Evolutionary conservation across 176 grass and related monocot species (phyloP).

Genomic region (Zea luxurians): DNA sequence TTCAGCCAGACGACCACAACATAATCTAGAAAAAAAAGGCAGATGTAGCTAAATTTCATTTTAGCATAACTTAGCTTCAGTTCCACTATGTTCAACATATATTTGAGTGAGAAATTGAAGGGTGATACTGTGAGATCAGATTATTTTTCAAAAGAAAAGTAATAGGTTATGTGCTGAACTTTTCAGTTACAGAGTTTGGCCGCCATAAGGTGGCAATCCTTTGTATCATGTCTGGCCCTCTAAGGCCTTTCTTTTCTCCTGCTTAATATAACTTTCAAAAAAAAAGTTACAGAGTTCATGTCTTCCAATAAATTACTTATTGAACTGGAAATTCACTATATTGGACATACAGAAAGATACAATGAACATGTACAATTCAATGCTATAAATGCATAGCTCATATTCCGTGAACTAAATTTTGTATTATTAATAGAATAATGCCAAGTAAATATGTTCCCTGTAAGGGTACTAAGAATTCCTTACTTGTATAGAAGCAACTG

Average conservation of each 20-base stretch:
- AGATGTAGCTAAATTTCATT: slow-evolving; percentile 1
- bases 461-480: slow-evolving; percentile 19
- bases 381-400: not conserved
- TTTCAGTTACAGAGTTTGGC: not conserved
- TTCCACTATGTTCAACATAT: not conserved
- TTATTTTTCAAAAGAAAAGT: not conserved
- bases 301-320: slow-evolving; percentile 24
- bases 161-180: not conserved
- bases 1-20: not conserved
- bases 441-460: not conserved
- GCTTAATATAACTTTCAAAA: too few species aligned
- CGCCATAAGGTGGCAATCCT: too few species aligned
- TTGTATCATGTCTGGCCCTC: too few species aligned
- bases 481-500: slow-evolving; percentile 92
- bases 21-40: slow-evolving; percentile 15
- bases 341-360: slow-evolving; percentile 2
- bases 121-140: not conserved
- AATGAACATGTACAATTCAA: not conserved
- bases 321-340: slow-evolving; percentile 12
- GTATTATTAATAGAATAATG: slow-evolving; percentile 7
- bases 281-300: not conserved
- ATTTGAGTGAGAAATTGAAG: not conserved
- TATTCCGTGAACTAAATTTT: not conserved
- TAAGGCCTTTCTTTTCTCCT: too few species aligned
- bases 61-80: slow-evolving; percentile 5